phyloP scores from a whole-genome alignment of 192 early-diverging fungal species.

The Coemansia sp. region DNA sequence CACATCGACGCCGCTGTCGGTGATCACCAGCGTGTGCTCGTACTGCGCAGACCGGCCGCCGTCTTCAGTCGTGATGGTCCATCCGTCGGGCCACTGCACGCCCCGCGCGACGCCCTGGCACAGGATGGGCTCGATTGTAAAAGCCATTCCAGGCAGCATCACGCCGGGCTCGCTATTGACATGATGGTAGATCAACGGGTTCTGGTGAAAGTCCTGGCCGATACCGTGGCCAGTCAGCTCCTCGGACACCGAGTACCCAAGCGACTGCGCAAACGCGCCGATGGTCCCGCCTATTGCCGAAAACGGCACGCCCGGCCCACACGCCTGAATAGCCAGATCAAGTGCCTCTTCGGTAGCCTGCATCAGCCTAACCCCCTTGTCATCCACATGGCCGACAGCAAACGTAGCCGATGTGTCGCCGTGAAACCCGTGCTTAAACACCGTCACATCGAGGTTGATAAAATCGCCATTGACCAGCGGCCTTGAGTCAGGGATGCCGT shows the following conservation, averaged over 20 bases:
- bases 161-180: conserved; percentile 66
- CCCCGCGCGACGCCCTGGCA: conserved; percentile 73
- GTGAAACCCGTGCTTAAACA: conserved; percentile 64
- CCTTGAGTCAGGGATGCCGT: conserved; percentile 70
- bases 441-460: conserved; percentile 80
- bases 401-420: conserved; percentile 74
- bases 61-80: conserved; percentile 78
- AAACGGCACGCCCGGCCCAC: conserved; percentile 72
- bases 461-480: conserved; percentile 67
- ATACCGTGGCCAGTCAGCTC: conserved; percentile 89
- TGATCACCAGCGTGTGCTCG: conserved; percentile 78
- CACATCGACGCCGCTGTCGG: conserved; percentile 62
- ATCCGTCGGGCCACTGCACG: conserved; percentile 82
- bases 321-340: conserved; percentile 63
- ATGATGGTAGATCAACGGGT: conserved; percentile 80
- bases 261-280: conserved; percentile 30
- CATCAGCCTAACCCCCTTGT: conserved; percentile 56
- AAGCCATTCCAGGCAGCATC: conserved; percentile 79
- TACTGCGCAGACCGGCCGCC: conserved; percentile 86
- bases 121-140: conserved; percentile 88
- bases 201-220: conserved; percentile 79
- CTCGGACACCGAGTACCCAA: conserved; percentile 64
- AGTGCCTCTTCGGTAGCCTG: conserved; percentile 60
- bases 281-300: conserved; percentile 68
- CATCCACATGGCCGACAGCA: conserved; percentile 62